Conservation (phyloP, 768 basidiomycete species). For the Hypholoma sublateritium region DNA sequence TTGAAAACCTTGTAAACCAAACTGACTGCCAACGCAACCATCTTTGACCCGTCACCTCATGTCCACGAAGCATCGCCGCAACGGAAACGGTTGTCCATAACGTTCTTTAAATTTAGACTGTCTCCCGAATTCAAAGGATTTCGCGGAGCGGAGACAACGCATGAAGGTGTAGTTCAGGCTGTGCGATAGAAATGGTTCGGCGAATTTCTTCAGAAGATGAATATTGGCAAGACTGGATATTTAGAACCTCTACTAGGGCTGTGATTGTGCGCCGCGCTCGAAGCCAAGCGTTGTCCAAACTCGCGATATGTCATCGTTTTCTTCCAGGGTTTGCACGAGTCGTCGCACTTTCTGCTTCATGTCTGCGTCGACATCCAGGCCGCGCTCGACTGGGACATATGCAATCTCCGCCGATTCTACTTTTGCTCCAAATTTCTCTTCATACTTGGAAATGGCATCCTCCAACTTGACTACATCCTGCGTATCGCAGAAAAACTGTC, state of each 20-base stretch:
- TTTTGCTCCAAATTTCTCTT: slow-evolving; percentile 16
- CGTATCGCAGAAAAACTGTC: slow-evolving; percentile 22
- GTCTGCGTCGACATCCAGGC: slow-evolving; percentile 35
- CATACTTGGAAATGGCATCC: slow-evolving; percentile 13
- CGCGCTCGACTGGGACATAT: slow-evolving; percentile 50
- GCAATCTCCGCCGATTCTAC: slow-evolving; percentile 50
- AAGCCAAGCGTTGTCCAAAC: slow-evolving; percentile 51
- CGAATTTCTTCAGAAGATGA: slow-evolving; percentile 18
- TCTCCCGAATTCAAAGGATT: too few species aligned
- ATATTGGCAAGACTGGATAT: background rate
- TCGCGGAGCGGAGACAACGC: too few species aligned
- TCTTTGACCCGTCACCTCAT: too few species aligned
- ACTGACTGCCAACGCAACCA: too few species aligned
- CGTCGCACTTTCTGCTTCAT: slow-evolving; percentile 36
- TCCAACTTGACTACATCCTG: slow-evolving; percentile 16
- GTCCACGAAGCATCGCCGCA: too few species aligned
- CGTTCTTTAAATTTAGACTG: too few species aligned
- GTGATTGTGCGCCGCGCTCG: background rate
- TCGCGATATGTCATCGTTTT: slow-evolving; percentile 54
- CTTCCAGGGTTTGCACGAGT: slow-evolving; percentile 54
- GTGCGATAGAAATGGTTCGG: too few species aligned
- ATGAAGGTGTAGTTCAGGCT: too few species aligned
- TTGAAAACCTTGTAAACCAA: too few species aligned
- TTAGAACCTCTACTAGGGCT: background rate
- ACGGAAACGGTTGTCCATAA: too few species aligned